Conservation (phyloP, 1,139 yeast genomes). For the Pichia sp. region DNA sequence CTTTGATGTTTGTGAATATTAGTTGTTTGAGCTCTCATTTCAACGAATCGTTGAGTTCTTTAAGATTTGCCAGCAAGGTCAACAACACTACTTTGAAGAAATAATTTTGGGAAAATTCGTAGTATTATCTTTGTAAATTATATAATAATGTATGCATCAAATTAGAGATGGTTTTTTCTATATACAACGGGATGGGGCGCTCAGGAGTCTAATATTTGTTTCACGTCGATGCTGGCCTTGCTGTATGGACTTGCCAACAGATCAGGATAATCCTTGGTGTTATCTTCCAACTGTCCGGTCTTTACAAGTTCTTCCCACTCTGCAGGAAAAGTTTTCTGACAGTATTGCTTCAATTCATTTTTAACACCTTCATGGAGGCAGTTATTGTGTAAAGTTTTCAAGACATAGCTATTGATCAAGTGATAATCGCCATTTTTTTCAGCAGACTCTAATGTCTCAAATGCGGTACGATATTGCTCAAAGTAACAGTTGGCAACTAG, state of each 20-base stretch:
- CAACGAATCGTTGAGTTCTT: conserved; percentile 75
- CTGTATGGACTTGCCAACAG: conserved; percentile 26
- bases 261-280: conserved; percentile 29
- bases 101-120: not conserved
- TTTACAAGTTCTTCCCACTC: conserved; percentile 46
- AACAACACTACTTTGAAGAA: conserved; percentile 44
- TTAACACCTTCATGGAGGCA: conserved; percentile 50
- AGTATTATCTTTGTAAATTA: not conserved
- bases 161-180: not conserved
- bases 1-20: conserved; percentile 88
- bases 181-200: not conserved
- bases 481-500: conserved; percentile 72
- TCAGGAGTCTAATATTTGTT: conserved; percentile 10
- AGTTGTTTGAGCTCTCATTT: conserved; percentile 64
- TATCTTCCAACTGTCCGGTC: conserved; percentile 39
- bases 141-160: not conserved
- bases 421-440: conserved; percentile 45
- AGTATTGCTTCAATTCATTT: conserved; percentile 50
- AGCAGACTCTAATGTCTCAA: conserved; percentile 48
- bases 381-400: conserved; percentile 58
- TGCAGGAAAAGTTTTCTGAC: conserved; percentile 38
- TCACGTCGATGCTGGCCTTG: conserved; percentile 16
- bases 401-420: conserved; percentile 45
- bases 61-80: conserved; percentile 85
- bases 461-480: conserved; percentile 57